Conservation (phyloP, 441 rosid genomes). For the California macrophylla region DNA sequence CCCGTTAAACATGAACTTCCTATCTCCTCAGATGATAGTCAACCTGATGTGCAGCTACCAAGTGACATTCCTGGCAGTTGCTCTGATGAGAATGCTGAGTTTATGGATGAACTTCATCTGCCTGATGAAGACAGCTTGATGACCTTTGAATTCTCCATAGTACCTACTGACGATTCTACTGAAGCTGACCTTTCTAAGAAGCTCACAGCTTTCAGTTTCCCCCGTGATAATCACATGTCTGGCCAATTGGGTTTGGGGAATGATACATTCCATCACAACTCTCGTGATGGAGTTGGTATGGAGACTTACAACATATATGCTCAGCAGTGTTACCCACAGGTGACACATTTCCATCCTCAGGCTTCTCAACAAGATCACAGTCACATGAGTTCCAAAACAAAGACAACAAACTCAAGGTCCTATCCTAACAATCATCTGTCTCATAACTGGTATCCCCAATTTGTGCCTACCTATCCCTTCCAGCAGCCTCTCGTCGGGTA, state of each 20-base stretch:
- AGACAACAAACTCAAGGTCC: conserved; percentile 8
- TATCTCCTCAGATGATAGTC: neutral
- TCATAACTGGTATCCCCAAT: neutral
- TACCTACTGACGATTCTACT: conserved; percentile 15
- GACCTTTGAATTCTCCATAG: conserved; percentile 23
- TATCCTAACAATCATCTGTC: conserved; percentile 1
- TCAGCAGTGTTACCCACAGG: conserved; percentile 12
- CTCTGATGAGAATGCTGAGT: conserved; percentile 14
- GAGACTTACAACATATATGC: conserved; percentile 8
- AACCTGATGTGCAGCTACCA: conserved; percentile 7
- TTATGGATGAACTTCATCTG: conserved; percentile 23
- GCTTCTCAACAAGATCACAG: conserved; percentile 5
- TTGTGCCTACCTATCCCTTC: conserved; percentile 10
- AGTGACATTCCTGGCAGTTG: conserved; percentile 4
- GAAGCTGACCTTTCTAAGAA: neutral
- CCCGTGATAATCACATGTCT: conserved; percentile 4
- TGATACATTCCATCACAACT: conserved; percentile 8
- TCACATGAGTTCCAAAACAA: conserved; percentile 4
- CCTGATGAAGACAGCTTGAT: conserved; percentile 42
- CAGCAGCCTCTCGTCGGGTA: conserved; percentile 10
- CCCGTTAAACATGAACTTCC: conserved; percentile 8
- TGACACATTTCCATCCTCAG: conserved; percentile 4
- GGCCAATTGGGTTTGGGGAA: conserved; percentile 7
- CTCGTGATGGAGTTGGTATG: conserved; percentile 4
- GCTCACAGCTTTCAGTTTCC: conserved; percentile 6